These are phyloP conservation scores for Blastobotrys raffinosifermentans DNA, from an alignment of 1,139 yeast genomes.

Conservation along the genomic window DNA sequence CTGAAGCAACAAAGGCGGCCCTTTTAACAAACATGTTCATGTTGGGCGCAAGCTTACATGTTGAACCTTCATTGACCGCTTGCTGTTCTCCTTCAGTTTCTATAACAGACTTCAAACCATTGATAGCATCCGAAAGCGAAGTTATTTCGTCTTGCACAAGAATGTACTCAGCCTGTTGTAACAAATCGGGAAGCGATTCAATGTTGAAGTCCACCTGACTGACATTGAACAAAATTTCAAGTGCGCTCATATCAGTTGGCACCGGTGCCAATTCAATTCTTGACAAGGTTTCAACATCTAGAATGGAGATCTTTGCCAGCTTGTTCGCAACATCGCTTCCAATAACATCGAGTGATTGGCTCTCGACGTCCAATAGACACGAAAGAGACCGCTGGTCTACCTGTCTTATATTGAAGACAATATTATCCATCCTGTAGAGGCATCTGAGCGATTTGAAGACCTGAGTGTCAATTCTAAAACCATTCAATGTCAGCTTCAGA, in stretches of 20 bases:
- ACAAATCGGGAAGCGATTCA: slow-evolving; percentile 1
- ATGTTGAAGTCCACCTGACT: slow-evolving; percentile 6
- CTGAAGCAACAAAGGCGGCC: slow-evolving; percentile 4
- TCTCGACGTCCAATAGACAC: background rate
- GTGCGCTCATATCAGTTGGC: slow-evolving; percentile 6
- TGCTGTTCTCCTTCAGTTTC: background rate
- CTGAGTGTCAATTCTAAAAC: background rate
- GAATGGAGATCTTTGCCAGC: slow-evolving; percentile 2
- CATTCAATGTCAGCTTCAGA: background rate
- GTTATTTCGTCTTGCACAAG: background rate
- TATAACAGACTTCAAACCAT: background rate
- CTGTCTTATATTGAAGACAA: background rate
- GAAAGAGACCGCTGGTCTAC: background rate
- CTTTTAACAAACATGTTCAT: slow-evolving; percentile 7
- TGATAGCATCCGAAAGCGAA: background rate
- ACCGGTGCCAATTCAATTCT: slow-evolving; percentile 9
- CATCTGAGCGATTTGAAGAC: background rate
- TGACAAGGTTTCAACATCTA: slow-evolving; percentile 5
- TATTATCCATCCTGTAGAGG: background rate
- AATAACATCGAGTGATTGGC: background rate
- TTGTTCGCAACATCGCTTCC: background rate
- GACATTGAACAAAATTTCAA: slow-evolving; percentile 7
- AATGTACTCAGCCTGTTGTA: background rate
- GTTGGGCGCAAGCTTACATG: slow-evolving; percentile 4
- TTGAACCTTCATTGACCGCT: no score